Conservation (phyloP, 169 alveolate species). For the Condylostoma magnum region DNA sequence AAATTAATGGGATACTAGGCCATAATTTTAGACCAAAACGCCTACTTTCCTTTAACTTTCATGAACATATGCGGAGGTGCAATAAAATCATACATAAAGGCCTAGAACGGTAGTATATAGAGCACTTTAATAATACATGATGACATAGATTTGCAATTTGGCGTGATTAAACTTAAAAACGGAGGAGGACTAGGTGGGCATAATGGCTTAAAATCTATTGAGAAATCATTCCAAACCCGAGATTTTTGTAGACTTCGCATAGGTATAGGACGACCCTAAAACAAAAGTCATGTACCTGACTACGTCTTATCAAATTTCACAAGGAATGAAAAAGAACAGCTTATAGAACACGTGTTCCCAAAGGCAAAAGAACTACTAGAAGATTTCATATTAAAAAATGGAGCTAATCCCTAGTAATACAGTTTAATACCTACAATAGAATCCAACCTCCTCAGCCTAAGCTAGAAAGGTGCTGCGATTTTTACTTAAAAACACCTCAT, state of each 20-base stretch:
- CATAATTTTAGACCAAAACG: neutral
- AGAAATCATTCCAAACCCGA: neutral
- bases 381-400: no score
- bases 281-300: neutral
- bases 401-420: no score
- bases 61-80: slow-evolving; percentile 13
- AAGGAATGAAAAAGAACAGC: neutral
- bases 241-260: slow-evolving; percentile 4
- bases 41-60: neutral
- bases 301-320: neutral
- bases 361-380: neutral
- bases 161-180: slow-evolving; percentile 1
- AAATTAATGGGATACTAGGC: neutral
- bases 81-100: neutral
- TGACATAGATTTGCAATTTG: slow-evolving; percentile 2
- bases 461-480: no score
- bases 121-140: neutral
- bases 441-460: no score
- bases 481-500: no score
- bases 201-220: slow-evolving; percentile 10
- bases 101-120: neutral
- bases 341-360: neutral
- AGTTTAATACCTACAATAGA: no score
- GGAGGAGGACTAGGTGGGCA: slow-evolving; percentile 32
- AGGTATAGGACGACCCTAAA: slow-evolving; percentile 20